Base-by-base conservation (phyloP, 768 basidiomycete species). In the Tricholoma flavovirens region DNA sequence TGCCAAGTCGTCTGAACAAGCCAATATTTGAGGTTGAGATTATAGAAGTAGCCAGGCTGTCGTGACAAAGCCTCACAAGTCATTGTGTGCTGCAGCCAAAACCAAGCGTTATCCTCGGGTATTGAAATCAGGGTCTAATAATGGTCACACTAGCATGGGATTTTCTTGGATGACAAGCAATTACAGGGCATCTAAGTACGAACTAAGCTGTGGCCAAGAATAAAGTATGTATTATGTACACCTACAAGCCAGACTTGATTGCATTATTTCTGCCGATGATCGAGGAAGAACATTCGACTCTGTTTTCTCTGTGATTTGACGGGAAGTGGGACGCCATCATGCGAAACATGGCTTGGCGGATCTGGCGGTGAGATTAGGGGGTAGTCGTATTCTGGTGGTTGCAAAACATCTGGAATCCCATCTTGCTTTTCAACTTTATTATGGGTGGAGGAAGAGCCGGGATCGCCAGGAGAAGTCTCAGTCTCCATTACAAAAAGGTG, bases 291-390 rank as follows among this genome's bases (percentile, higher is more conserved):
- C 52, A 62, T 50, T 43, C 17, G 40, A 19, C 24, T 2, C 24
- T 64, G 63, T 53, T 67, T 67, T 45, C 66, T 45, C 57, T 63
- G 64, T 11, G 60, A 63, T 42, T 67, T 67, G 45, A 65, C 60
- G 19, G 66, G 66, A 19, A 66, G 51, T 8, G 64, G 62, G 3
- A 59, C 35, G 51, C 57, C 54, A 9, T 65, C 60, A 14, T 61
- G 49, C 22, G 32, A 58, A 11, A 56, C 14, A 8, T n/a, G 17
- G 8, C 2, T 42, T 19, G 50, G 32, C n/a, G 9, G n/a, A 21
- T 33, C 32, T 21, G 17, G 10, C 4, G 12, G 12, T 14, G 35
- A 12, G 15, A 15, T 15, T 19, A 10, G 32, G 17, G 50, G 19
- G 50, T 42, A 9, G 17, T 14, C 2, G 10, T 38, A 15, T 5